Evolutionary conservation across 2,329 filamentous ascomycete species (phyloP), one percentile per base, ranked within the genome.

Genomic region (Phialophora chinensis): DNA sequence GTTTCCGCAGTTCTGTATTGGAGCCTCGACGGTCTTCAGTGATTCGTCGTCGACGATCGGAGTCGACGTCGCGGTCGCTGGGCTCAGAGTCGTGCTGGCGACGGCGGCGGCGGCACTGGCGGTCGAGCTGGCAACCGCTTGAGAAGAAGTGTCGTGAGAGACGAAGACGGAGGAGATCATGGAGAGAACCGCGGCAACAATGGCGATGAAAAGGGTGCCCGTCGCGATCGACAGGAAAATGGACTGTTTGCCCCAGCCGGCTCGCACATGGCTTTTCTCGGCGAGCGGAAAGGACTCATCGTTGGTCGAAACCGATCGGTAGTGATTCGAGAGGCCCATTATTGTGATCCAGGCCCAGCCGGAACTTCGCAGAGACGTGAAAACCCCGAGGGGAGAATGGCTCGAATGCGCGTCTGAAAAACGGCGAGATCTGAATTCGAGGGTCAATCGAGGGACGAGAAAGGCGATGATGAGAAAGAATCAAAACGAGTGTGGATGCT

Each of bases 231-330:
- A 68, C 8, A 70, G 58, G 23, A 66, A 61, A 42, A 70, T 60
- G 25, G 68, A 70, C 53, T 70, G 68, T 31, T 70, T 70, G 35
- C 68, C 68, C 68, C 68, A 70, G 58, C 68, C 68, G 23, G 68
- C 65, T 63, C 61, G 64, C 50, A 42, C 27, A 23, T 57, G 57
- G 53, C 47, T 50, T 54, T 70, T 61, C 44, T 65, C 56, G 4
- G 56, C 62, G 23, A 70, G 60, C 7, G 68, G 66, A 49, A 65
- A 60, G 17, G 68, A 55, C 42, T 68, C 68, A 35, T 68, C 68
- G 59, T 60, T 66, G n/a, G 47, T 59, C n/a, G 68, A 70, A 29
- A 70, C 62, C 1, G 68, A 70, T 31, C 68, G 68, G 54, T 70
- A 70, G 63, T 70, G 68, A 55, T 66, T 58, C 31, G 62, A 52